Conservation (phyloP, 2,329 filamentous ascomycete genomes). For the Ophiostoma angusticollis region DNA sequence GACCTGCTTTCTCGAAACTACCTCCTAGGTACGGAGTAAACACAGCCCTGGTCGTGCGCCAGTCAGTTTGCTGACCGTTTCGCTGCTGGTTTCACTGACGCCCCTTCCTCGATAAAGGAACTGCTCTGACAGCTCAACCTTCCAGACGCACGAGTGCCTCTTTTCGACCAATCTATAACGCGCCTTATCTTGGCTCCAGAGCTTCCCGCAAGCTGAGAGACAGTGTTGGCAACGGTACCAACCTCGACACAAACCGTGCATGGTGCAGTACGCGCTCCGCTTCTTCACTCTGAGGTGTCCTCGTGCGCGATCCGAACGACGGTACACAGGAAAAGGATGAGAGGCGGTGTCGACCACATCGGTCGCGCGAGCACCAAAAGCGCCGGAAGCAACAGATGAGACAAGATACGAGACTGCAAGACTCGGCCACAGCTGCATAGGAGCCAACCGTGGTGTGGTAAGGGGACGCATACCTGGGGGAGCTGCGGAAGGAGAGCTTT, state of each 20-base stretch:
- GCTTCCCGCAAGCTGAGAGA: not conserved
- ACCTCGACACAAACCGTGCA: not conserved
- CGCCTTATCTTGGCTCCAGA: constrained; percentile 2
- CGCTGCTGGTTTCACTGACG: too few relatives aligned
- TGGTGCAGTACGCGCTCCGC: not conserved
- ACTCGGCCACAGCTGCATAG: not conserved
- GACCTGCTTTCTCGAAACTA: constrained; percentile 1
- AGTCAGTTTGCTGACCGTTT: not conserved
- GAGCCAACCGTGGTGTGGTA: not conserved
- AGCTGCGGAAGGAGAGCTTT: too few relatives aligned
- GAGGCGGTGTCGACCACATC: not conserved
- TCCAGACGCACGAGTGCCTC: too few relatives aligned
- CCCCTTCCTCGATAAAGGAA: too few relatives aligned
- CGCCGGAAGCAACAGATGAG: not conserved
- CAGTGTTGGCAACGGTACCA: not conserved
- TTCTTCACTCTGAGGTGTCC: not conserved
- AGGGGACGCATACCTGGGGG: too few relatives aligned
- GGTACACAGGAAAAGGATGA: constrained; percentile 4
- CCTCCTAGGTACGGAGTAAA: too few relatives aligned
- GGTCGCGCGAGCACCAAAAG: constrained; percentile 5
- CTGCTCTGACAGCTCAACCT: too few relatives aligned
- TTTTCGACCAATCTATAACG: not conserved
- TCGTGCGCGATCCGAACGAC: constrained; percentile 1
- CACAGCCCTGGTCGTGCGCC: constrained; percentile 4
- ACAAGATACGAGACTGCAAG: not conserved